Evolutionary conservation across 257 asterid species (phyloP), one percentile per base, ranked within the genome.

Genomic region (Nicotiana obtusifolia): DNA sequence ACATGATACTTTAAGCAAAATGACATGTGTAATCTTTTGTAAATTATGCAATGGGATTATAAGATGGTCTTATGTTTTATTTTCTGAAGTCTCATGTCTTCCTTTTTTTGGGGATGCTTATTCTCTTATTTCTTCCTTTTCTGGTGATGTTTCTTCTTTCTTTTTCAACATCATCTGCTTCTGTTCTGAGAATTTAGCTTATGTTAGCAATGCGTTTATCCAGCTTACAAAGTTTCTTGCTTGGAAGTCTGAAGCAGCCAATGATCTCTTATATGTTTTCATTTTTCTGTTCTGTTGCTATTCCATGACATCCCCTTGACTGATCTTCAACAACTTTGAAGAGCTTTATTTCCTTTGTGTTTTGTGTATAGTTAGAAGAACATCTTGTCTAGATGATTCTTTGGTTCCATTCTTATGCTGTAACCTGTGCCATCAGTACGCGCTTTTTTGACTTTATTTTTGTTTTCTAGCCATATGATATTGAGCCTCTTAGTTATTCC

Each of bases 281-380:
- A 14, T 44, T 71, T 44, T 24, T 73, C 79, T 47, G 35, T 22
- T 73, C 79, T 26, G 41, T 13, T 73, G 79, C 61, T 73, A 24
- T 49, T 47, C 79, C 24, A 14, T 15, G 7, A 69, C 4, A n/a
- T 73, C 37, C 7, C 20, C 62, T 73, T 7, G 79, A 73, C 79
- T 44, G 79, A 24, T 73, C 22, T 47, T 26, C 52, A 47, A 24
- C 37, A 73, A 73, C 33, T 16, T 15, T 49, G 62, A 56, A 56
- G 79, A 73, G 79, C 79, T 73, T 49, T 73, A 73, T 22, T 41
- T 66, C 76, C 76, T 66, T 41, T 41, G 24, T 37, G 57, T 69
- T 59, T 24, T 73, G 9, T 14, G 41, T 47, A 41, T 71, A 73
- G 41, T 47, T 73, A 30, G 13, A 30, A 65, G 41, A 65, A 7